These are phyloP conservation scores for Hymenoscyphus salicellus DNA, from an alignment of 2,329 filamentous ascomycete species.

Conservation along the genomic window DNA sequence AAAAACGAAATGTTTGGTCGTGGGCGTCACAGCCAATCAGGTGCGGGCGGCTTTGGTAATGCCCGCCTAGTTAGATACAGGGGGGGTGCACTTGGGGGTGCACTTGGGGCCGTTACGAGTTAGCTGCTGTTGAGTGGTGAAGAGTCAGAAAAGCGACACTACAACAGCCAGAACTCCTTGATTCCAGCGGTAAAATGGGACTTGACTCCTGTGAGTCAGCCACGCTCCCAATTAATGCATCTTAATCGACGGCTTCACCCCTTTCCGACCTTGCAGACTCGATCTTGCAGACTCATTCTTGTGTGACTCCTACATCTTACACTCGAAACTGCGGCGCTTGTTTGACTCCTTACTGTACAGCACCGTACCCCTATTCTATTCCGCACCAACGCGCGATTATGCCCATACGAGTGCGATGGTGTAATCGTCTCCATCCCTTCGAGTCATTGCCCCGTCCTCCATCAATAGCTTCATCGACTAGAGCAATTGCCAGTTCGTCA, in stretches of 20 bases:
- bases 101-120: too few relatives aligned
- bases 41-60: background rate
- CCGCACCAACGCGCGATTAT: background rate
- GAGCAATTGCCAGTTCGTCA: background rate
- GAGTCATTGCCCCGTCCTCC: background rate
- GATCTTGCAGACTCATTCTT: background rate
- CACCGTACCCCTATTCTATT: background rate
- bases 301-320: constrained; percentile 2
- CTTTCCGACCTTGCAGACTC: background rate
- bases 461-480: background rate
- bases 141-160: background rate
- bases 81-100: background rate
- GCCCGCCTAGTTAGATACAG: background rate
- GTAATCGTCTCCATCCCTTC: background rate
- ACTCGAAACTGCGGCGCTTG: background rate
- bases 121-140: background rate
- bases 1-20: constrained; percentile 11
- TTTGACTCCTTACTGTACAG: too few relatives aligned
- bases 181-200: background rate
- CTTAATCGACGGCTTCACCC: background rate
- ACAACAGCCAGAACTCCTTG: background rate
- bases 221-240: background rate
- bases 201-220: constrained; percentile 4
- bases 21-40: constrained; percentile 13
- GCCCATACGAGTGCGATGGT: background rate